phyloP scores from a whole-genome alignment of 495 filamentous ascomycete species.

The Poronia punctata region DNA sequence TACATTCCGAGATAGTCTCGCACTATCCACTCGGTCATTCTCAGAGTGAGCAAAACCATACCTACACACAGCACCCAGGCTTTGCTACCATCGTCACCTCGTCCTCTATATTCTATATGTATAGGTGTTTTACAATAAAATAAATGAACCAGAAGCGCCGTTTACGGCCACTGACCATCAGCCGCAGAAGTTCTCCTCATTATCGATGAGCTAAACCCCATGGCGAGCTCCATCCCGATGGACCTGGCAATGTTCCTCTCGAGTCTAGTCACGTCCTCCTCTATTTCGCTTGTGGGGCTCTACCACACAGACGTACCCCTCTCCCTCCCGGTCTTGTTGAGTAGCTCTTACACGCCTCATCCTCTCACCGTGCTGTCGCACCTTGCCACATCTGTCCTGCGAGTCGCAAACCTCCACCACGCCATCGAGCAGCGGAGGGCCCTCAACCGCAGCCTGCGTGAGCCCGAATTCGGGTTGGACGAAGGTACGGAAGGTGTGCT shows the following conservation, averaged over 20 bases:
- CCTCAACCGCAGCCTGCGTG: conserved; percentile 57
- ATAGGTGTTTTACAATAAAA: too few species aligned
- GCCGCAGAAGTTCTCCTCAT: conserved; percentile 51
- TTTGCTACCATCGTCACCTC: conserved; percentile 15
- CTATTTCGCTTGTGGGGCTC: conserved; percentile 50
- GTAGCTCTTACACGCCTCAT: conserved; percentile 55
- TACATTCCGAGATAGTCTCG: conserved; percentile 51
- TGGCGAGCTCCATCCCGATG: conserved; percentile 30
- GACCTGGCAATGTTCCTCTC: conserved; percentile 49
- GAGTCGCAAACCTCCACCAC: conserved; percentile 54
- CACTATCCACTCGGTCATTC: conserved; percentile 38
- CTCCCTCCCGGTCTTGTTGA: conserved; percentile 15
- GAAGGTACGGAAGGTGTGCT: conserved; percentile 72
- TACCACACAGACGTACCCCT: conserved; percentile 63
- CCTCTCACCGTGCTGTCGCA: conserved; percentile 53
- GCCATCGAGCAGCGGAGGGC: conserved; percentile 60
- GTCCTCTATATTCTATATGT: conserved; percentile 11
- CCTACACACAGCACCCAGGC: too few species aligned
- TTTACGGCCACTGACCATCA: too few species aligned
- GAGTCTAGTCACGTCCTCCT: conserved; percentile 43
- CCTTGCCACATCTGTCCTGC: conserved; percentile 45
- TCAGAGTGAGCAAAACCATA: conserved; percentile 34
- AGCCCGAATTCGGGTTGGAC: conserved; percentile 68
- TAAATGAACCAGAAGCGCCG: too few species aligned
- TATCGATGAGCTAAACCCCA: conserved; percentile 54